phyloP scores from a whole-genome alignment of 2,329 filamentous ascomycete species.

The Hansfordia pulvinata region DNA sequence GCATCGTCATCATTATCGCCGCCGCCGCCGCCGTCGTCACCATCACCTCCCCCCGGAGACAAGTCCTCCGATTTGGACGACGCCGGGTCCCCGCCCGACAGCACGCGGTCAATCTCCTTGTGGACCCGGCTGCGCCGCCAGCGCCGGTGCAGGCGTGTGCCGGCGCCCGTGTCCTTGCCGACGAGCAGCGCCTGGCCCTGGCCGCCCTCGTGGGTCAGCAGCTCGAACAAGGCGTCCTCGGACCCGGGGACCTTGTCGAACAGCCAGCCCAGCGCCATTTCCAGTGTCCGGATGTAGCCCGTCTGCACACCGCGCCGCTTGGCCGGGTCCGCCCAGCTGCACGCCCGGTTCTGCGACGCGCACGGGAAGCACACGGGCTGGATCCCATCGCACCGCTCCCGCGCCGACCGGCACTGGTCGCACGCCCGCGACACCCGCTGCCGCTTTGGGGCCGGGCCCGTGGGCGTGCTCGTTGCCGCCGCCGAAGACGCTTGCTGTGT shows the following conservation, averaged over 20 bases:
- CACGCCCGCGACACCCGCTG: conserved; percentile 56
- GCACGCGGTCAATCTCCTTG: conserved; percentile 46
- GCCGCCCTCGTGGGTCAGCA: conserved; percentile 32
- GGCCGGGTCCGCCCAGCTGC: conserved; percentile 58
- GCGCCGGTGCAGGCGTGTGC: conserved; percentile 42
- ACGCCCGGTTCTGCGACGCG: conserved; percentile 45
- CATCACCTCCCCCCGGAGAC: conserved; percentile 13
- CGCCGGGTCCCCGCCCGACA: conserved; percentile 31
- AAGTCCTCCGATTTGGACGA: conserved; percentile 16
- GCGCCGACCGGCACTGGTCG: conserved; percentile 52
- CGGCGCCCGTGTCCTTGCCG: conserved; percentile 34
- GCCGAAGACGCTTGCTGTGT: conserved; percentile 10
- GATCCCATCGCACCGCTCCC: conserved; percentile 60
- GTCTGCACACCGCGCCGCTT: conserved; percentile 70
- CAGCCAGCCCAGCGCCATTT: conserved; percentile 53
- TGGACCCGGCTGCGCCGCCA: conserved; percentile 52
- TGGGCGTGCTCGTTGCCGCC: neutral
- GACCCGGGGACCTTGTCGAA: conserved; percentile 47
- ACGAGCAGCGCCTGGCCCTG: conserved; percentile 30
- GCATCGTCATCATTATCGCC: conserved; percentile 13
- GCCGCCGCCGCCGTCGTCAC: conserved; percentile 16
- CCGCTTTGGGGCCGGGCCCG: conserved; percentile 31
- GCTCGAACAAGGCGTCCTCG: conserved; percentile 40
- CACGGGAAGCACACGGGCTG: conserved; percentile 57
- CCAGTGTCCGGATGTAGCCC: conserved; percentile 65